These are phyloP conservation scores for Suhomyces ambrosiae DNA, from an alignment of 1,139 yeast genomes.

Conservation along the genomic window DNA sequence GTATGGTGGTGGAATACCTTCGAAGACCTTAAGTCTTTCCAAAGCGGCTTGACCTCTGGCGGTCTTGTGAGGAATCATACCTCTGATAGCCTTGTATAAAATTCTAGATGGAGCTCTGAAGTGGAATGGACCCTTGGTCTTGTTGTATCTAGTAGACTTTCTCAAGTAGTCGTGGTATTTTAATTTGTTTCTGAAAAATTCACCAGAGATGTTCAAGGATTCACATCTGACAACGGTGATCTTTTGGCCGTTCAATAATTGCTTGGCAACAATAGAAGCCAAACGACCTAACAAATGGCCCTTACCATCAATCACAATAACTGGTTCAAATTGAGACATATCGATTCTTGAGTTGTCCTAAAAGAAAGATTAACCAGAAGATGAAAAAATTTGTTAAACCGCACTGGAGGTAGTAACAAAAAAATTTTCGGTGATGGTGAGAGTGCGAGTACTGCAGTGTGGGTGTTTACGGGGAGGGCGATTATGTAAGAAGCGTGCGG, in stretches of 20 bases:
- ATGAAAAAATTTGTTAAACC: conserved; percentile 13
- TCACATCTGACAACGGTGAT: conserved; percentile 97
- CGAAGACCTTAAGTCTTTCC: conserved; percentile 98
- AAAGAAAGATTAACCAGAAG: conserved; percentile 15
- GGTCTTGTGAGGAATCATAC: conserved; percentile 99
- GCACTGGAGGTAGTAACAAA: conserved; percentile 11
- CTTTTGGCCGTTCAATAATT: conserved; percentile 97
- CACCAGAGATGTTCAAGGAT: conserved; percentile 98
- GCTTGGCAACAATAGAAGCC: conserved; percentile 98
- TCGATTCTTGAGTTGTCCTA: conserved; percentile 13
- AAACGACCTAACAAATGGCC: conserved; percentile 99
- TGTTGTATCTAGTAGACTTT: conserved; percentile 99
- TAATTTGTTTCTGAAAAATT: conserved; percentile 99
- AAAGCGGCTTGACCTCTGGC: conserved; percentile 99
- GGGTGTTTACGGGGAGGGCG: conserved; percentile 9
- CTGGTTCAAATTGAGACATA: conserved; percentile 94
- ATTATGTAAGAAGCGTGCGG: conserved; percentile 4
- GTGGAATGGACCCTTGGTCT: conserved; percentile 99
- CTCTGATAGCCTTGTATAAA: conserved; percentile 99
- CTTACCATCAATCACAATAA: conserved; percentile 97
- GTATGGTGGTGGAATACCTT: conserved; percentile 99
- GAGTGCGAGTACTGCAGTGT: conserved; percentile 9
- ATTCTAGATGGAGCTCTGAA: conserved; percentile 99
- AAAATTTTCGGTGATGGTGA: conserved; percentile 13
- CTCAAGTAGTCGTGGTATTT: conserved; percentile 99